Base-by-base conservation (phyloP, 179 eudicot species). In the Corrigiola litoralis region DNA sequence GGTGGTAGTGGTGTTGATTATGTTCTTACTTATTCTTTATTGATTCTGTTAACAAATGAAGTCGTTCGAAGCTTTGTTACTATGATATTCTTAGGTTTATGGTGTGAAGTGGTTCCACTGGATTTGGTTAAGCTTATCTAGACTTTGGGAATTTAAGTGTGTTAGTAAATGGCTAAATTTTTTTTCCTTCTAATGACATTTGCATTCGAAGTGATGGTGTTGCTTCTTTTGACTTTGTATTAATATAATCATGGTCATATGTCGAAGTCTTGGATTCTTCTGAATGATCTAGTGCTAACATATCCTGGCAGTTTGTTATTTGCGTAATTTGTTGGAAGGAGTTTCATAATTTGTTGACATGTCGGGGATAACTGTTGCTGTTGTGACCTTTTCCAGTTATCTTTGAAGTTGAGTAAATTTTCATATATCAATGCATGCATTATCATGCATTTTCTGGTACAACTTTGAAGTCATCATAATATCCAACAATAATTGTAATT, bases 281-380 rank as follows among this genome's bases (percentile, higher is more conserved):
- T 11, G 6, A 32, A 23, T 62, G 25, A 1, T 27, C 38, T 20
- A 0, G 17, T 40, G 16, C 10, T 27, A 5, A 18, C 2, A 8
- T 12, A 23, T 60, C n/a, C 14, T 54, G 46, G 18, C 44, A 21
- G 12, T 20, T 50, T 47, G 17, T 36, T 32, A 1, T 18, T 50
- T 23, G 1, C 13, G 11, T 46, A n/a, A n/a, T 56, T 34, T 21
- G 32, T 37, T 24, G 7, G 34, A 55, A 44, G 27, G 24, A 54
- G 31, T 45, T 41, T 29, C 54, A 33, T 23, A 24, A 44, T 61
- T 69, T 28, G 58, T 55, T 41, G 25, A 49, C 63, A 10, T 25
- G 6, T 62, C 8, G 34, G 45, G 63, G 27, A 31, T 2, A 1
- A 6, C 23, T 45, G 5, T 7, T 42, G 25, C 13, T 58, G 13